Evolutionary conservation across 768 basidiomycete species (phyloP).

Genomic region (Imleria badia): DNA sequence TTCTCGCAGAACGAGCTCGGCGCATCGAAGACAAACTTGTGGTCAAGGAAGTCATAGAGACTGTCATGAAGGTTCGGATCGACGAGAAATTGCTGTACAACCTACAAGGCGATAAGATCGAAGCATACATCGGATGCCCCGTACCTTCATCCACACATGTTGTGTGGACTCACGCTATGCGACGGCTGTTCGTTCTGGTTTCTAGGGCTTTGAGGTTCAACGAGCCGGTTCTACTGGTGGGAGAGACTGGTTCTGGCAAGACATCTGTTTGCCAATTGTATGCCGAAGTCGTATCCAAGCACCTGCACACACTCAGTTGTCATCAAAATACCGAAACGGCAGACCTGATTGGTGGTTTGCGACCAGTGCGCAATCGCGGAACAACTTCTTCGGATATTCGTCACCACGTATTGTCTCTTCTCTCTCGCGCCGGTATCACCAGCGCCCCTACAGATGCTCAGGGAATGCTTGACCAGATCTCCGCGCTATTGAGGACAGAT

Average conservation of each 20-base stretch:
- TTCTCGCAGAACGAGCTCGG: constrained; percentile 88
- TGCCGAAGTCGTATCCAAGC: constrained; percentile 61
- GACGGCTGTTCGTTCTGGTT: constrained; percentile 80
- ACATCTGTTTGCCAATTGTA: constrained; percentile 94
- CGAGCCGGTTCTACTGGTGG: constrained; percentile 93
- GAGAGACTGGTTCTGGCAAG: constrained; percentile 97
- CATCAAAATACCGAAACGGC: constrained; percentile 99
- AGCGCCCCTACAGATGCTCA: constrained; percentile 21
- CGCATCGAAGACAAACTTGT: constrained; percentile 80
- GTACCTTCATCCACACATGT: constrained; percentile 45
- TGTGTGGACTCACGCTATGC: constrained; percentile 94
- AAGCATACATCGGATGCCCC: constrained; percentile 57
- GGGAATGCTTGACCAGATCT: constrained; percentile 28
- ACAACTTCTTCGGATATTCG: constrained; percentile 50
- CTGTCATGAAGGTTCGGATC: constrained; percentile 82
- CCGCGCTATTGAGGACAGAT: constrained; percentile 19
- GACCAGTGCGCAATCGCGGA: constrained; percentile 80
- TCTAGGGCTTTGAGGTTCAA: constrained; percentile 84
- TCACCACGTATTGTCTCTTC: constrained; percentile 40
- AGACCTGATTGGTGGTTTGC: constrained; percentile 90
- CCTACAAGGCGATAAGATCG: constrained; percentile 45
- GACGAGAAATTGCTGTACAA: constrained; percentile 71
- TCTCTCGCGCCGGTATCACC: constrained; percentile 43
- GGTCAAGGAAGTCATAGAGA: constrained; percentile 92
- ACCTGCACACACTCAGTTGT: constrained; percentile 80